Base-by-base conservation (phyloP, 257 asterid species). In the Lycium barbarum region DNA sequence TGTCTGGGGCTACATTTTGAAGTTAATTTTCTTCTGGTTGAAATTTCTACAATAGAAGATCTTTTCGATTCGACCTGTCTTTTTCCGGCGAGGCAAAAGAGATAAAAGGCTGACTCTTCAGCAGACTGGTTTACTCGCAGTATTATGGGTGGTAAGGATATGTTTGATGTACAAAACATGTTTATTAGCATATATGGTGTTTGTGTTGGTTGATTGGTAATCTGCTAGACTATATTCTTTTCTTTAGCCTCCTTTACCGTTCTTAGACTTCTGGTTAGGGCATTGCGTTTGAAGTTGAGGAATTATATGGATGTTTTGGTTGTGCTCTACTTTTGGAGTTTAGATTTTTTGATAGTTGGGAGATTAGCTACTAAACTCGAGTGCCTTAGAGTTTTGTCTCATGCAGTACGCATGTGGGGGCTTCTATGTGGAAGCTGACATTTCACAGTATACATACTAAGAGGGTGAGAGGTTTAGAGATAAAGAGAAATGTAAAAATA, bases 21-120 rank as follows among this genome's bases (percentile, higher is more conserved):
- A 87, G 88, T 90, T 92, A 86, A 89, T 89, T 54, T 84, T 90
- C 86, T 88, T 84, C 82, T 89, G 90, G 88, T 86, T 89, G 93
- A 87, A 89, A 87, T 87, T 84, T 90, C 83, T 88, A 81, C 87
- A 86, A 90, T 92, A 89, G 91, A 92, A 89, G 91, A 92, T 90
- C 84, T 79, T 84, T 86, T 90, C 90, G 84, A 70, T 88, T 88
- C 92, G 13, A 87, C 90, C 84, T 86, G 86, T 85, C 89, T 86
- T 85, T 91, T 86, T 89, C 88, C 78, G 90, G 92, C 35, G 93
- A 87, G 86, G 92, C 92, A 83, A 91, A 88, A 85, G 88, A 86
- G 91, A 87, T 65, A 87, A 88, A 90, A 65, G 87, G 92, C 86
- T 85, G 91, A 85, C 90, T 85, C 40, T 71, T 93, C 76, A 89